phyloP scores from a whole-genome alignment of 2,329 filamentous ascomycete species.

The Alternaria dauci region DNA sequence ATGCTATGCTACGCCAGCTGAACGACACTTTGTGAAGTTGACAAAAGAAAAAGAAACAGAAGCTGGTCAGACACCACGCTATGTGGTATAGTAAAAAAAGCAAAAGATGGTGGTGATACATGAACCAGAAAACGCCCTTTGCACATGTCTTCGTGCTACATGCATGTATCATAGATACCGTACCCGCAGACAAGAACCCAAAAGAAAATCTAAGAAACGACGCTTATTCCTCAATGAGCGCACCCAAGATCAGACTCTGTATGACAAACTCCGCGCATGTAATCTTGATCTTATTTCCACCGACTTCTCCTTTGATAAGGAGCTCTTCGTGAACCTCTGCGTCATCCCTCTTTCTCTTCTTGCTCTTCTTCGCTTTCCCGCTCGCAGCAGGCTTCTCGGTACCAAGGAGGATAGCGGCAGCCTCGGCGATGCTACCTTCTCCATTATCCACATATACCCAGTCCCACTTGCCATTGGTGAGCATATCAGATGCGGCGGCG shows the following conservation, averaged over 20 bases:
- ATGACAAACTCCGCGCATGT: slow-evolving; percentile 87
- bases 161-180: not conserved
- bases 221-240: slow-evolving; percentile 69
- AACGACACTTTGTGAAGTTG: not conserved
- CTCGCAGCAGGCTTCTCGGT: slow-evolving; percentile 19
- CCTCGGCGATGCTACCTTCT: slow-evolving; percentile 64
- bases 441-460: slow-evolving; percentile 83
- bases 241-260: slow-evolving; percentile 89
- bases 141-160: not conserved
- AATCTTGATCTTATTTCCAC: slow-evolving; percentile 67
- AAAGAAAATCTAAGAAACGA: not conserved
- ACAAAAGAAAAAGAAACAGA: not conserved
- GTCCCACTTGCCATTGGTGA: slow-evolving; percentile 70
- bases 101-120: slow-evolving; percentile 1
- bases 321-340: slow-evolving; percentile 33
- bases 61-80: not conserved
- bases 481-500: slow-evolving; percentile 68
- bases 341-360: slow-evolving; percentile 53
- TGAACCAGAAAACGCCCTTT: not conserved
- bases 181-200: not conserved
- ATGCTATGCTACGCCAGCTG: not conserved
- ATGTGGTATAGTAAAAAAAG: not conserved
- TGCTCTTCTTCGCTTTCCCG: slow-evolving; percentile 42
- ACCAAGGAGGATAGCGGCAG: slow-evolving; percentile 61
- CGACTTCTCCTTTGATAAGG: slow-evolving; percentile 44